Base-by-base conservation (phyloP, 164 flowering plant genomes). In the Magnolia sinica region DNA sequence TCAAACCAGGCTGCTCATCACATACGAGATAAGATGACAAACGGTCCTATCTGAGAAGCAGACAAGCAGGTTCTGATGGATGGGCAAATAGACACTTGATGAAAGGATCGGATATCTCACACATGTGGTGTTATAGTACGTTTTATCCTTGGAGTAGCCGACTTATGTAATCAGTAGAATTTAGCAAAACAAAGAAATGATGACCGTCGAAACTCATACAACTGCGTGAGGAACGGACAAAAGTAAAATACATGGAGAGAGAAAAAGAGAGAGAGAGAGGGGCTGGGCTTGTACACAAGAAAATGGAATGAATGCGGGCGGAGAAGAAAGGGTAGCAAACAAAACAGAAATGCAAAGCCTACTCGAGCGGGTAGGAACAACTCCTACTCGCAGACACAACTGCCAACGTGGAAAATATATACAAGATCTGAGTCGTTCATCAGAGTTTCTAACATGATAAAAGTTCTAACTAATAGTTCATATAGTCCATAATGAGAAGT, bases 231-330 rank as follows among this genome's bases (percentile, higher is more conserved):
- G 45, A 37, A 37, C 45, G 45, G 45, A 37, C 45, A 4, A 37
- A 55, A 55, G 18, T 2, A 55, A 13, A 55, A 55, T 13, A 55
- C 61, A 55, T 55, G 61, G 13, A 16, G 13, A 55, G 61, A 11
- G 13, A 55, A 11, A 13, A 55, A 3, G 61, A 55, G 16, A 55
- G 61, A 16, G 18, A 55, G 18, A 11, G 59, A 8, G 16, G 13
- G 61, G 13, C 13, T 3, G 61, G 13, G 18, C 61, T 55, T 10
- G 13, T 55, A 13, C 13, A 16, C 61, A 18, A 52, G 13, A 22
- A 52, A 59, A 31, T 68, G 29, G 29, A 73, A 61, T n/a, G 51
- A 61, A 61, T 27, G 75, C 68, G 67, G 75, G 68, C 52, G 68
- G 52, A 64, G 29, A 7, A 37, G 65, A 58, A 73, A 73, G 55